Base-by-base conservation (phyloP, 2,329 filamentous ascomycete genomes). In the Cercospora brassicicola region DNA sequence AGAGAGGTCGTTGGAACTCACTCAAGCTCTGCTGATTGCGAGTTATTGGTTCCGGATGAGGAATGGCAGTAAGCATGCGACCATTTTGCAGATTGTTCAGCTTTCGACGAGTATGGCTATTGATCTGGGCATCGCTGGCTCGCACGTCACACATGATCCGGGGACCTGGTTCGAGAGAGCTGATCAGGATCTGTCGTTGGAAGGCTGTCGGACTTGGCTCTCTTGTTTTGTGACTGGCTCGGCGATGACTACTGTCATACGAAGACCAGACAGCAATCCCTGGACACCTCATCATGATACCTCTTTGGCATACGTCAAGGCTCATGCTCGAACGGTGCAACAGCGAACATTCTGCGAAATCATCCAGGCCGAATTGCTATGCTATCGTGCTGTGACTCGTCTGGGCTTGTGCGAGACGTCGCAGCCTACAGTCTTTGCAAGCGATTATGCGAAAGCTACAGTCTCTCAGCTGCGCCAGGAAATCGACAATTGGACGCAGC, bases 21-120 rank as follows among this genome's bases (percentile, higher is more conserved):
- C 95, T 4, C 93, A 96, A 79, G 87, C 91, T 2, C 79, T 96
- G 15, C 84, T 91, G 65, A 81, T 96, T 1, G 84, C 88, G 3
- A 87, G 89, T 20, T 86, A 92, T 26, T 96, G 92, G 91, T 94
- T 95, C 77, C 88, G 88, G 3, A 77, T 91, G 91, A 20, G 92
- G 91, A 0, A 88, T 33, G 62, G 93, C 70, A 86, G 90, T 70
- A 91, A 94, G 74, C 90, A 94, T 79, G 86, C 94, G 75, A 94
- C 94, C 75, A 94, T 94, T 77, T 94, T 94, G 80, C 91, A 94
- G 81, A 85, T 94, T 68, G 87, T 92, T 45, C 91, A 95, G 76
- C 87, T 92, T 73, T 90, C 91, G 1, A 89, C 89, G 55, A 86
- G 91, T 73, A 91, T 95, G 88, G 90, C 90, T 23, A 88, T 94